These are phyloP conservation scores for Malassezia furfur DNA, from an alignment of 1,284 basidiomycete genomes.

Conservation along the genomic window DNA sequence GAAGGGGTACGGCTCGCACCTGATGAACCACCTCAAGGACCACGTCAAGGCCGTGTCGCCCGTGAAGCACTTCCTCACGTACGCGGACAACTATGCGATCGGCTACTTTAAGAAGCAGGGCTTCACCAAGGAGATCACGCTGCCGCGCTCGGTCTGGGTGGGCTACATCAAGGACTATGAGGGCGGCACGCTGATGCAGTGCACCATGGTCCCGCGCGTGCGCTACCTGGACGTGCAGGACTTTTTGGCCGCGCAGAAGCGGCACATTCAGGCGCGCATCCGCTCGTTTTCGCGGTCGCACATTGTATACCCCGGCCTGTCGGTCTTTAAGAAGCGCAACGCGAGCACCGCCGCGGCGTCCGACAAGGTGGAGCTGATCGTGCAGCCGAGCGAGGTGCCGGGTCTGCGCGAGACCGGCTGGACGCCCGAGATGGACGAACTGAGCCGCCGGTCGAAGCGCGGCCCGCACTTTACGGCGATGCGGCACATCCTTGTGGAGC, in stretches of 20 bases:
- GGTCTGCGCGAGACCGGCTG: conserved; percentile 67
- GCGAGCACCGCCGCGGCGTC: neutral
- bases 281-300: conserved; percentile 76
- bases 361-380: conserved; percentile 19
- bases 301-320: conserved; percentile 71
- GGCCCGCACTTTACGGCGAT: conserved; percentile 59
- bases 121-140: conserved; percentile 91
- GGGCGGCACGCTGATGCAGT: conserved; percentile 98
- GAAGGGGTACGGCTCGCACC: conserved; percentile 94
- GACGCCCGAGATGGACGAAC: conserved; percentile 73
- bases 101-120: conserved; percentile 95
- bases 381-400: conserved; percentile 38
- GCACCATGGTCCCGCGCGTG: conserved; percentile 81
- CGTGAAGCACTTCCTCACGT: conserved; percentile 91
- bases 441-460: conserved; percentile 57
- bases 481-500: conserved; percentile 71
- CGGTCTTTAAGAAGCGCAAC: conserved; percentile 61
- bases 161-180: conserved; percentile 99
- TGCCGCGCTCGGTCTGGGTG: conserved; percentile 84
- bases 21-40: conserved; percentile 98
- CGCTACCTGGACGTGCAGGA: conserved; percentile 77
- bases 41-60: conserved; percentile 71
- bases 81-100: conserved; percentile 97
- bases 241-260: conserved; percentile 72
- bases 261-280: conserved; percentile 66